Conservation (phyloP, 495 filamentous ascomycete species). For the Penicillium cataractarum region DNA sequence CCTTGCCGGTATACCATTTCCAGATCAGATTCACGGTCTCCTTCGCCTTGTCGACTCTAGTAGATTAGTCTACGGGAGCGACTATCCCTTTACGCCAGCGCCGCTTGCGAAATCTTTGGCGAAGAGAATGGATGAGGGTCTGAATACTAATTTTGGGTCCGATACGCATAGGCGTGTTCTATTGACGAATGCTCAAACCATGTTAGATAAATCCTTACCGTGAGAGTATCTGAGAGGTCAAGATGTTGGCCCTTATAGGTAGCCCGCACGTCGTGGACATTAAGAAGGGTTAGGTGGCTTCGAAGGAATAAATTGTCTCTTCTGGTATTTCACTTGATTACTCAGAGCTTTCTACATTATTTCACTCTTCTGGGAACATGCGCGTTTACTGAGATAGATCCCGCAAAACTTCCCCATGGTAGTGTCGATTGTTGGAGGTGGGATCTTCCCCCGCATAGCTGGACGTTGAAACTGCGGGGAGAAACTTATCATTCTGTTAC, state of each 20-base stretch:
- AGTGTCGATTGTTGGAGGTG: not conserved
- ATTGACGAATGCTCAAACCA: constrained; percentile 15
- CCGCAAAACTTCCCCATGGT: not conserved
- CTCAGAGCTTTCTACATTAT: too few species aligned
- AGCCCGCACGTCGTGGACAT: too few species aligned
- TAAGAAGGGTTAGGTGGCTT: too few species aligned
- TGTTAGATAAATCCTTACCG: constrained; percentile 3
- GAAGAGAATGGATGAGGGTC: constrained; percentile 17
- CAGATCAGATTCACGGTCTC: constrained; percentile 44
- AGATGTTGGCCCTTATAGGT: too few species aligned
- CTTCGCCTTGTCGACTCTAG: constrained; percentile 30
- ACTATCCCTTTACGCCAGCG: constrained; percentile 40
- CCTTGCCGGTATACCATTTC: constrained; percentile 54
- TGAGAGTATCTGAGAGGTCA: too few species aligned
- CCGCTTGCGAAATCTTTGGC: constrained; percentile 11
- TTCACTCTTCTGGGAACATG: not conserved
- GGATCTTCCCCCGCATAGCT: constrained; percentile 1
- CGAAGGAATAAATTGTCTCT: too few species aligned
- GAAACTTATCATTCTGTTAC: not conserved
- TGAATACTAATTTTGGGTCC: constrained; percentile 11
- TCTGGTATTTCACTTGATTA: not conserved
- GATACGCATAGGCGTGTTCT: constrained; percentile 9
- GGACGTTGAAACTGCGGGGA: not conserved
- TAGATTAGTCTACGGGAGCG: constrained; percentile 52
- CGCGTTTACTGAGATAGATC: not conserved